Percentiles rank a stretch among this genome's conserved stretches.
These are phyloP conservation scores for Aspergillus sp. DNA, from an alignment of 2,329 filamentous ascomycete genomes.

Conservation along the genomic window DNA sequence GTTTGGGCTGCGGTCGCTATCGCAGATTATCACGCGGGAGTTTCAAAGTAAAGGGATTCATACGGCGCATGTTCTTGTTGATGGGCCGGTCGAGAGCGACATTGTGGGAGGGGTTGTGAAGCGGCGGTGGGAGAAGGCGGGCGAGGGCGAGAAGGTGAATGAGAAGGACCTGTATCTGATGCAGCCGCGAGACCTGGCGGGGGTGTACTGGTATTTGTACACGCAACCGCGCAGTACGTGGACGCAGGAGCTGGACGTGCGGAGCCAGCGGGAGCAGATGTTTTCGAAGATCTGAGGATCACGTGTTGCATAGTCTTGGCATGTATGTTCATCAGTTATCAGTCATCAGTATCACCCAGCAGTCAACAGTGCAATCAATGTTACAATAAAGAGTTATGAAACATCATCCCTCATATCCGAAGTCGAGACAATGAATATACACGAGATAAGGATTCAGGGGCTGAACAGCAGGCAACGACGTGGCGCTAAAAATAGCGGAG, in stretches of 20 bases:
- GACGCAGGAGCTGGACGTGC: slow-evolving; percentile 21
- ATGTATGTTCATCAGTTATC: no score
- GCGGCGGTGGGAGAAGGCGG: slow-evolving; percentile 15
- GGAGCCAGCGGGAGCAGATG: slow-evolving; percentile 17
- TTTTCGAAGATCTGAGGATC: slow-evolving; percentile 14
- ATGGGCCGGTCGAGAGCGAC: slow-evolving; percentile 20
- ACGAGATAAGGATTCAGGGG: no score
- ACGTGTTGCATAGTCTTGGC: background rate
- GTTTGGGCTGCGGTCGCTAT: slow-evolving; percentile 16
- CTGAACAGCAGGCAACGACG: background rate
- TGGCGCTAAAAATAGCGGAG: background rate
- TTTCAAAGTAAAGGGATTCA: slow-evolving; percentile 16
- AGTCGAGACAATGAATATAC: no score
- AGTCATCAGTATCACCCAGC: no score
- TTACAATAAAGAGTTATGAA: no score
- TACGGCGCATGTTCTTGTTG: slow-evolving; percentile 17
- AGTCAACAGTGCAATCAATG: no score
- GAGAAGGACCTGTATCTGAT: slow-evolving; percentile 19
- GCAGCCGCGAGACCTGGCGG: slow-evolving; percentile 18
- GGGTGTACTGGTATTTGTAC: slow-evolving; percentile 18
- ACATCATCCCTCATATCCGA: no score
- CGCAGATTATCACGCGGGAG: slow-evolving; percentile 18
- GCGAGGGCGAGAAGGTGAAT: slow-evolving; percentile 8
- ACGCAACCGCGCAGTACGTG: slow-evolving; percentile 18
- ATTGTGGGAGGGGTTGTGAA: slow-evolving; percentile 11